These are phyloP conservation scores for Paramecium octaurelia DNA, from an alignment of 73 alveolate species.

Conservation along the genomic window DNA sequence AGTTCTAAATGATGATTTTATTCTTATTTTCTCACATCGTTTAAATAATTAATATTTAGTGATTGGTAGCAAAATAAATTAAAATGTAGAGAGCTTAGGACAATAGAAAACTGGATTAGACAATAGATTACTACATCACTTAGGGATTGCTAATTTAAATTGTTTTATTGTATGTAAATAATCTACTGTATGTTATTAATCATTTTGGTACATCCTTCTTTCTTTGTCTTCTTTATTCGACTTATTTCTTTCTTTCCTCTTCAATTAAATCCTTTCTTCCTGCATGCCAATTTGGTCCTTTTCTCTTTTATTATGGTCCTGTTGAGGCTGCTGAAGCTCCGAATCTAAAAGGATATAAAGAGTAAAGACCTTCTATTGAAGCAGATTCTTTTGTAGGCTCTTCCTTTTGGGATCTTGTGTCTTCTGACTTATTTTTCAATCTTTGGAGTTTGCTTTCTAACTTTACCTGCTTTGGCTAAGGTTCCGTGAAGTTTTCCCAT, in stretches of 20 bases:
- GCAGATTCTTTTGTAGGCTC: slow-evolving; percentile 96
- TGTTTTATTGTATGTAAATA: not conserved
- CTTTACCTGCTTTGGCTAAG: slow-evolving; percentile 67
- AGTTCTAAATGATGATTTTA: not conserved
- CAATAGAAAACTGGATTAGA: not conserved
- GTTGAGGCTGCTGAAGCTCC: slow-evolving; percentile 17
- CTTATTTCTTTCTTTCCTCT: slow-evolving; percentile 50
- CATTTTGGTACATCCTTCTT: not conserved
- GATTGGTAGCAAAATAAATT: not conserved
- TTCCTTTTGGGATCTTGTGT: slow-evolving; percentile 87
- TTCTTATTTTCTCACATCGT: not conserved
- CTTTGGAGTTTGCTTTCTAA: slow-evolving; percentile 66
- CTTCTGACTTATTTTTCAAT: slow-evolving; percentile 88
- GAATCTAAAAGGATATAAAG: not conserved
- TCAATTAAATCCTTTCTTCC: slow-evolving; percentile 64
- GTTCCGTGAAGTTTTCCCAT: slow-evolving; percentile 67
- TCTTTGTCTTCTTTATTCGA: slow-evolving; percentile 26
- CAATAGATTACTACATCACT: not conserved
- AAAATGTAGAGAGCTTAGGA: not conserved
- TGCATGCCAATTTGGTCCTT: slow-evolving; percentile 67
- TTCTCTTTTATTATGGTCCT: slow-evolving; percentile 45
- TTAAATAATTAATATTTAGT: not conserved
- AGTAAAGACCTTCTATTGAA: slow-evolving; percentile 81
- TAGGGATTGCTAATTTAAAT: not conserved
- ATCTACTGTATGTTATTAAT: not conserved